These are phyloP conservation scores for Eucalyptus camaldulensis DNA, from an alignment of 345 rosid genomes.

Conservation along the genomic window DNA sequence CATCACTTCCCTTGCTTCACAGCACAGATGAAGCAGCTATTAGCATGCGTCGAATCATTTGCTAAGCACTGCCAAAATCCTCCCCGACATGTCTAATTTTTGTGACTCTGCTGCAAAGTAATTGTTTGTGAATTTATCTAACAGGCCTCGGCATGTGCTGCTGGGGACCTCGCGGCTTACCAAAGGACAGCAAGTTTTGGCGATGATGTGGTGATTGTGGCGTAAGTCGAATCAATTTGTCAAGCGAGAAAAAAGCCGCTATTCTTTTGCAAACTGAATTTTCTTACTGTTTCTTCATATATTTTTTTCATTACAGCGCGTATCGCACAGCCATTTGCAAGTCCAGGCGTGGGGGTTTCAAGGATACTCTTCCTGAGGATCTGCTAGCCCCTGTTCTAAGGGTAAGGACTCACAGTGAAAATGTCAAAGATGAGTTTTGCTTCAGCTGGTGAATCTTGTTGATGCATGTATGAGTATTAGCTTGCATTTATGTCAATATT, in stretches of 20 bases:
- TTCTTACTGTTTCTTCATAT: not conserved
- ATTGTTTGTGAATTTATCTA: not conserved
- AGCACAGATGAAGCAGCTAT: not conserved
- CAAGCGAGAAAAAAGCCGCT: not conserved
- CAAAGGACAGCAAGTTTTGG: slow-evolving; percentile 61
- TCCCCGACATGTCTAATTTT: not conserved
- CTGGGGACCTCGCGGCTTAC: slow-evolving; percentile 47
- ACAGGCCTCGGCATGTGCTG: slow-evolving; percentile 63
- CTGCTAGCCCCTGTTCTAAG: slow-evolving; percentile 69
- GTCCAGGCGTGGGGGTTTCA: slow-evolving; percentile 85
- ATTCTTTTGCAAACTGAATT: not conserved
- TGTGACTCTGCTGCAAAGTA: not conserved
- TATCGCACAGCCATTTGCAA: slow-evolving; percentile 90
- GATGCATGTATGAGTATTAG: not conserved
- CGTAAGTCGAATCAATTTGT: slow-evolving; percentile 36
- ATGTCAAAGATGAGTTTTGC: not conserved
- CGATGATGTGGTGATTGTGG: slow-evolving; percentile 84
- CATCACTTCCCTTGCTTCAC: not conserved
- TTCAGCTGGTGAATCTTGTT: not conserved
- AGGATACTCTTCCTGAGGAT: slow-evolving; percentile 85
- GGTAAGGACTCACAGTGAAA: slow-evolving; percentile 20
- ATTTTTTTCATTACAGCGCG: slow-evolving; percentile 29
- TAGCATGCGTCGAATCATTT: not conserved
- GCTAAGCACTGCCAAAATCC: not conserved
- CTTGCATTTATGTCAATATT: not conserved